phyloP scores from a whole-genome alignment of 257 asterid species.

The Solanum okadae region DNA sequence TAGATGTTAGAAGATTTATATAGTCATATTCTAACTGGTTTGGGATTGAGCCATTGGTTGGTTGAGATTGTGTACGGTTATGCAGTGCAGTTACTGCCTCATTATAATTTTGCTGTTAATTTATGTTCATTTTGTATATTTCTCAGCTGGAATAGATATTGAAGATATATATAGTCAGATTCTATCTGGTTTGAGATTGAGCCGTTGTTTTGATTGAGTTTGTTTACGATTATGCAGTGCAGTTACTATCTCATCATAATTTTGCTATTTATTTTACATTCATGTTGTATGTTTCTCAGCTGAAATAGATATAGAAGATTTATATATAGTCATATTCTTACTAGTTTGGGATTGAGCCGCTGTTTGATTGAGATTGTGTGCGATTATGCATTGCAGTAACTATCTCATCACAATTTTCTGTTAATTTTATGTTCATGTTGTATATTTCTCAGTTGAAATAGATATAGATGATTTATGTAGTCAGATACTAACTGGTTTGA shows the following conservation, averaged over 20 bases:
- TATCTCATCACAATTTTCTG: neutral
- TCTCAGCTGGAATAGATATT: neutral
- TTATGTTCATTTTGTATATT: neutral
- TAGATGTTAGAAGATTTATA: neutral
- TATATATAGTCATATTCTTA: neutral
- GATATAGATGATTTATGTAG: neutral
- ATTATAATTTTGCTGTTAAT: neutral
- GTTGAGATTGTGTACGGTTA: neutral
- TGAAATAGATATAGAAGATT: neutral
- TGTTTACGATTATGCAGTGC: conserved; percentile 23
- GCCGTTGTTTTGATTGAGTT: neutral
- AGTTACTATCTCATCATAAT: neutral
- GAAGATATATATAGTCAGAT: neutral
- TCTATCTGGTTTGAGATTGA: neutral
- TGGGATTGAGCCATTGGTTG: neutral
- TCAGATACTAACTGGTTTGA: neutral
- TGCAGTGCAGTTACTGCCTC: neutral
- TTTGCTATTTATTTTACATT: neutral
- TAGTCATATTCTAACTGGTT: neutral
- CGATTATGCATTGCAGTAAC: neutral
- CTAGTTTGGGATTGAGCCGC: neutral
- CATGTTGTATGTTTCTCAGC: neutral
- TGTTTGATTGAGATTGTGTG: neutral
- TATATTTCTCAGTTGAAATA: neutral
- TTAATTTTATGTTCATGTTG: neutral